Percentiles rank a stretch among this genome's conserved stretches.
phyloP scores from a whole-genome alignment of 306 rosid species.

The Begonia masoniana region DNA sequence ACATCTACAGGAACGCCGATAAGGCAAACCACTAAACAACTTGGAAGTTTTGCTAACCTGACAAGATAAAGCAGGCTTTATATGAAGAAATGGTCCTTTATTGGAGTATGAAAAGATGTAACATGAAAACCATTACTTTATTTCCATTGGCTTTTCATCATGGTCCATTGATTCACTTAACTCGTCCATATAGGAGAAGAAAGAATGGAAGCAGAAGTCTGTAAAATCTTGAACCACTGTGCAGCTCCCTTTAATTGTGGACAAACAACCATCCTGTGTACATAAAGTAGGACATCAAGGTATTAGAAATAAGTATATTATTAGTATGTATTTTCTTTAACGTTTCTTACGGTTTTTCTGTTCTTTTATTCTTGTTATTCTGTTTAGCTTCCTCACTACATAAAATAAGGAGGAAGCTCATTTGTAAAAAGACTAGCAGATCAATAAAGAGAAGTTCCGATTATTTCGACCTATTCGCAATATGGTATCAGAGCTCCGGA shows the following conservation, averaged over 20 bases:
- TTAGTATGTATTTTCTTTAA: too few relatives aligned
- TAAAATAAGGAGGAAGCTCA: too few relatives aligned
- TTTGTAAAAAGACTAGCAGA: too few relatives aligned
- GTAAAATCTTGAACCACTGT: conserved; percentile 50
- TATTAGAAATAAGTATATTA: too few relatives aligned
- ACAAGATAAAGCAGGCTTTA: not conserved
- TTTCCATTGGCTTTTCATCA: conserved; percentile 47
- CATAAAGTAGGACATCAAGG: conserved; percentile 3
- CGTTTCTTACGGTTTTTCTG: too few relatives aligned
- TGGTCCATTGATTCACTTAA: conserved; percentile 42
- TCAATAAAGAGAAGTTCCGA: too few relatives aligned
- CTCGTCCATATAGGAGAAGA: conserved; percentile 81
- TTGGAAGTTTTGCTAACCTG: conserved; percentile 48
- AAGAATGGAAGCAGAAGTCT: conserved; percentile 74
- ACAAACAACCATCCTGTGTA: conserved; percentile 58
- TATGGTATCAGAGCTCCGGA: too few relatives aligned
- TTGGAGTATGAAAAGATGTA: not conserved
- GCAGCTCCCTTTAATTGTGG: conserved; percentile 54
- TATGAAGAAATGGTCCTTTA: not conserved
- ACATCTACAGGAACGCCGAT: conserved; percentile 44
- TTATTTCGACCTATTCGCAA: too few relatives aligned
- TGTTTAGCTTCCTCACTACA: too few relatives aligned
- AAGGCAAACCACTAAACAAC: conserved; percentile 47
- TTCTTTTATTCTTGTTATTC: too few relatives aligned
- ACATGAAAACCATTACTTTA: conserved; percentile 21